phyloP scores from a whole-genome alignment of 306 rosid species.

The Aeschynomene evenia region DNA sequence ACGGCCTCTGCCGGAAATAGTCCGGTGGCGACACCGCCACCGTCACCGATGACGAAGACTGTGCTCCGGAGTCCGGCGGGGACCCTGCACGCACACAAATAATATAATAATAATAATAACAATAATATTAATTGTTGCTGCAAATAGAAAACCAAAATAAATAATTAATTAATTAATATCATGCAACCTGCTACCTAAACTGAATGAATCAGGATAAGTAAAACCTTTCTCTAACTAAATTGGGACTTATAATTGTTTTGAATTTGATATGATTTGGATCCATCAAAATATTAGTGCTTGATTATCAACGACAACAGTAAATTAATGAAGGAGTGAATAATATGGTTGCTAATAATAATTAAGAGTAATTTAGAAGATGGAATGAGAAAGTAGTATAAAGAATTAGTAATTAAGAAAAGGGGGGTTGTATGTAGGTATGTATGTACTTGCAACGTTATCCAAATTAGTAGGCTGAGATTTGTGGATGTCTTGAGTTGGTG shows the following conservation, averaged over 20 bases:
- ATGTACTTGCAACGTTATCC: conserved; percentile 55
- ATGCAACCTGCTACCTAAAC: no score
- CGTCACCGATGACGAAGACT: conserved; percentile 66
- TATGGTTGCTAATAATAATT: background rate
- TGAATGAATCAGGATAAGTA: no score
- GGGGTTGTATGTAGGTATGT: no score
- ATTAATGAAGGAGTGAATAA: no score
- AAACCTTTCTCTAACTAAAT: no score
- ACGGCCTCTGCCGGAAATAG: conserved; percentile 64
- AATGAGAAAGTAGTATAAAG: background rate
- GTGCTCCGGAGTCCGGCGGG: conserved; percentile 68
- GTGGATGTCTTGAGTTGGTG: conserved; percentile 50
- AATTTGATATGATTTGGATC: no score
- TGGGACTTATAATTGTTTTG: no score
- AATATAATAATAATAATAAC: no score
- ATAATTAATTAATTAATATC: no score
- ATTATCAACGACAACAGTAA: no score
- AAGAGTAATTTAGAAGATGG: background rate
- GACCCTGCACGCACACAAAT: conserved; percentile 61
- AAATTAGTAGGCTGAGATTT: conserved; percentile 40
- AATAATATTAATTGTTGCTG: no score
- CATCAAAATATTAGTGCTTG: no score
- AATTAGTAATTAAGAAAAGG: background rate
- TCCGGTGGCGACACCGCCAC: conserved; percentile 86
- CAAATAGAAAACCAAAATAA: background rate